Base-by-base conservation (phyloP, 2,329 filamentous ascomycete species). In the Microcyclosporella mali region DNA sequence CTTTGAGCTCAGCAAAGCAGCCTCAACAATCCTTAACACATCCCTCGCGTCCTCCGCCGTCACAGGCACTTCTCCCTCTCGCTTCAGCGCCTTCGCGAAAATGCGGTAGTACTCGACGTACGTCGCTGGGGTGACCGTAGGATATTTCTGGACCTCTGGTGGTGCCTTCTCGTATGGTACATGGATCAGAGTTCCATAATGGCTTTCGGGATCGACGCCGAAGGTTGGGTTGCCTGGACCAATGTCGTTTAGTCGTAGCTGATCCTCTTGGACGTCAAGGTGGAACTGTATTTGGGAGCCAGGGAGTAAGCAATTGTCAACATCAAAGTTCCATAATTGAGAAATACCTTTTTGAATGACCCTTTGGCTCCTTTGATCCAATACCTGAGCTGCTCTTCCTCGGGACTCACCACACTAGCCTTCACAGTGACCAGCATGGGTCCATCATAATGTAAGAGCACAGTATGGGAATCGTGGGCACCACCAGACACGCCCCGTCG, bases 311-410 rank as follows among this genome's bases (percentile, higher is more conserved):
- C 21, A 41, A 19, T 30, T 32, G 32, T 50, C 29, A 46, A 21
- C 25, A 29, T n/a, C n/a, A n/a, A n/a, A n/a, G n/a, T n/a, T n/a
- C n/a, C n/a, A 14, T 8, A 33, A 8, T 8, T 33, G 12, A 33
- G 31, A 8, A 33, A 15, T 30, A 69, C 66, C 72, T 89, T 90
- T 69, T 78, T 82, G 66, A 82, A 90, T 58, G 77, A 84, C 1
- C 84, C 86, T 64, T 82, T 80, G 14, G 78, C 78, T 16, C 86
- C 86, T 18, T 85, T 72, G 8, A 89, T 72, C 85, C 85, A 89
- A 70, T 82, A 90, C 30, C 85, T 71, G 46, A 84, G 70, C 68
- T 90, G 85, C 48, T 77, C 70, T 17, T 70, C 70, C 65, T 89
- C 85, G 2, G 78, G 77, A 59, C 79, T 85, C 37, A 87, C 70